phyloP scores from a whole-genome alignment of 441 rosid species.

The Jatropha multifida region DNA sequence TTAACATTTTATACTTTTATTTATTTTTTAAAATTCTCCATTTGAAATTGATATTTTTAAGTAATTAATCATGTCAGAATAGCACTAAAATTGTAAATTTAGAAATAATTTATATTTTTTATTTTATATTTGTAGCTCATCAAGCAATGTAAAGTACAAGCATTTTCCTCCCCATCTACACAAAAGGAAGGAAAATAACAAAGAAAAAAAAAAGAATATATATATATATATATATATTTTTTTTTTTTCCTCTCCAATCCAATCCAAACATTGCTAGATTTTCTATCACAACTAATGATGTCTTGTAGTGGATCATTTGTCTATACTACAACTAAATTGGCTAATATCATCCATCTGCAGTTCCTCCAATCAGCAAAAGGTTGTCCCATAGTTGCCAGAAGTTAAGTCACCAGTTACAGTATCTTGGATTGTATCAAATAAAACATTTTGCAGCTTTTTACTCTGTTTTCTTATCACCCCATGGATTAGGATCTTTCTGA shows the following conservation, averaged over 20 bases:
- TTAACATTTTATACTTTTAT: no score
- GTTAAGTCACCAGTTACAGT: constrained; percentile 15
- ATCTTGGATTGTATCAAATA: constrained; percentile 14
- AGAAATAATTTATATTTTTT: no score
- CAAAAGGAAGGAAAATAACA: no score
- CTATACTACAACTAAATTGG: constrained; percentile 5
- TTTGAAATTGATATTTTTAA: no score
- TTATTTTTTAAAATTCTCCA: no score
- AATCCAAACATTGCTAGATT: not conserved
- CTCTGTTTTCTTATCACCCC: constrained; percentile 30
- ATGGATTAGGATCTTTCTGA: constrained; percentile 50
- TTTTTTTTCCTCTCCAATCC: no score
- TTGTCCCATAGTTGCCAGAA: not conserved
- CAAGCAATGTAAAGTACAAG: no score
- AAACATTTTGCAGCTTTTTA: constrained; percentile 25
- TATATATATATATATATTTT: no score
- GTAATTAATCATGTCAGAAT: not conserved
- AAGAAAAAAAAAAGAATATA: no score
- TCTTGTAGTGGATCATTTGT: not conserved
- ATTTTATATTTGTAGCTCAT: no score
- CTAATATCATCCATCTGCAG: constrained; percentile 2
- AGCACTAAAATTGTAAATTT: not conserved
- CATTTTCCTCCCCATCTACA: no score
- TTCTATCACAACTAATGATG: not conserved
- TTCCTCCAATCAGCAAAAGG: constrained; percentile 1